Percentiles rank a stretch among this genome's conserved stretches.
Evolutionary conservation across 2,329 filamentous ascomycete species (phyloP).

Genomic region (Neocatenulostroma microsporum): DNA sequence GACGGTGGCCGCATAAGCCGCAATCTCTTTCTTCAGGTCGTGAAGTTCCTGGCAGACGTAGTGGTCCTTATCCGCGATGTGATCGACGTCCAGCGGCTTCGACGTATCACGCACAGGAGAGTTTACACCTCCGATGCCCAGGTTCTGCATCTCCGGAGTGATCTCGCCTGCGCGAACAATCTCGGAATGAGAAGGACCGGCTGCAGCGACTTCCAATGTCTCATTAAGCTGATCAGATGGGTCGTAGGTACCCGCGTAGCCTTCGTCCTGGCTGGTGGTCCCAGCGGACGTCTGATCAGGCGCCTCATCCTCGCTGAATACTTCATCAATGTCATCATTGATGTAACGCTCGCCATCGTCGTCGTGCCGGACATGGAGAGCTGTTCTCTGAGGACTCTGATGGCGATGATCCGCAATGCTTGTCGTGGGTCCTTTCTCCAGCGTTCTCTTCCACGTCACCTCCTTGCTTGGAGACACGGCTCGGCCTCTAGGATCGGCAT

Average conservation of each 20-base stretch:
- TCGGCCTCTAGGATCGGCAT: background rate
- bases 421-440: slow-evolving; percentile 5
- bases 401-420: slow-evolving; percentile 6
- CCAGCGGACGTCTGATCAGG: background rate
- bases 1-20: too few species aligned
- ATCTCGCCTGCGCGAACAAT: too few species aligned
- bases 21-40: slow-evolving; percentile 1
- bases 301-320: background rate
- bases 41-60: background rate
- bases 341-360: background rate
- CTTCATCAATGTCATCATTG: too few species aligned
- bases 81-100: too few species aligned
- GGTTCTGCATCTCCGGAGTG: too few species aligned
- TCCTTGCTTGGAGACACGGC: background rate
- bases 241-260: too few species aligned
- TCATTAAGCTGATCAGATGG: too few species aligned
- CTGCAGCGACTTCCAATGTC: too few species aligned
- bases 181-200: too few species aligned
- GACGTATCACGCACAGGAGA: too few species aligned
- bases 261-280: too few species aligned
- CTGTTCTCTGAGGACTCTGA: slow-evolving; percentile 3
- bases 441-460: background rate
- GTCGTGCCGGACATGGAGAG: background rate
- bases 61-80: background rate
- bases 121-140: too few species aligned